These are phyloP conservation scores for Geranomyces variabilis DNA, from an alignment of 192 early-diverging fungal genomes.

Conservation along the genomic window DNA sequence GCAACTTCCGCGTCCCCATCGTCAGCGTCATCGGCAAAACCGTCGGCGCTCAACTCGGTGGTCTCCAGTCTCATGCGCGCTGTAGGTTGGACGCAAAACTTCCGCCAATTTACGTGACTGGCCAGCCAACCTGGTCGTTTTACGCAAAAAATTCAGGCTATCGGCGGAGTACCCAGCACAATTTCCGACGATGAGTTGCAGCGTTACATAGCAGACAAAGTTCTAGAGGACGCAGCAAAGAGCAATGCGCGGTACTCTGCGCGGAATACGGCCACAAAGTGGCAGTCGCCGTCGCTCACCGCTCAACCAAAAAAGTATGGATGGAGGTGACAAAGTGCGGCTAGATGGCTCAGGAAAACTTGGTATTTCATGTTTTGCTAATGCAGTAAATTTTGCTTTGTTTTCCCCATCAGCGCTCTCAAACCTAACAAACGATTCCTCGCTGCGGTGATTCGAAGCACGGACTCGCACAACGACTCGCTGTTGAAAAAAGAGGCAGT, in stretches of 20 bases:
- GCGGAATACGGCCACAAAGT: too few species aligned
- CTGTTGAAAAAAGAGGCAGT: conserved; percentile 36
- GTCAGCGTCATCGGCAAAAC: too few species aligned
- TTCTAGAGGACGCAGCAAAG: conserved; percentile 33
- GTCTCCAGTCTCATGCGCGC: conserved; percentile 8
- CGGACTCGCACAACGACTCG: conserved; percentile 51
- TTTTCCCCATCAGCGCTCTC: conserved; percentile 1
- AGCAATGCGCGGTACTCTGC: conserved; percentile 24
- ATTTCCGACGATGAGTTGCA: conserved; percentile 41
- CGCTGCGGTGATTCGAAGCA: conserved; percentile 39
- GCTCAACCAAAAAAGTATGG: too few species aligned
- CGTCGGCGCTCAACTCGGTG: conserved; percentile 1
- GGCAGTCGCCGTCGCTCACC: too few species aligned
- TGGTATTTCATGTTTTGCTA: too few species aligned
- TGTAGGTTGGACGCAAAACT: neutral
- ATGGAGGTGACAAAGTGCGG: too few species aligned
- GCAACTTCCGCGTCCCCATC: too few species aligned
- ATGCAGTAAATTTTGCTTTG: too few species aligned
- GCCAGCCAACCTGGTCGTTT: neutral
- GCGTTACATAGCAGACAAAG: conserved; percentile 39
- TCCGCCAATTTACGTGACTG: neutral
- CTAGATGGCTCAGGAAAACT: too few species aligned
- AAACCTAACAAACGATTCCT: conserved; percentile 55
- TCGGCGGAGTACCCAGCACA: conserved; percentile 26
- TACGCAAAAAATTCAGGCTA: conserved; percentile 6